Conservation (phyloP, 192 early-diverging fungal genomes). For the Chytriomyces sp. region DNA sequence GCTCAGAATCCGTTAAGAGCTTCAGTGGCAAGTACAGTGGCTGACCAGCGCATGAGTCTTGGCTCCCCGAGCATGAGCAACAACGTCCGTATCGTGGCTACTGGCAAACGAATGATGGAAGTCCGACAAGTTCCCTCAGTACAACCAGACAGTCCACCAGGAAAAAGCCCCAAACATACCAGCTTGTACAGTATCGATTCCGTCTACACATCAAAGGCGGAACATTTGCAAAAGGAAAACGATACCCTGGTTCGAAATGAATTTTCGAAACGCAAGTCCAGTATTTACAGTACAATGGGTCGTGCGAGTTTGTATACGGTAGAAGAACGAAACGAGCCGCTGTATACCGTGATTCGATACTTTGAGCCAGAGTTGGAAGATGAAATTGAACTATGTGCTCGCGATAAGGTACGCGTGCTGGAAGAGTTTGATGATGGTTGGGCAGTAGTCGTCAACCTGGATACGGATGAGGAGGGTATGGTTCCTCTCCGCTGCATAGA, state of each 20-base stretch:
- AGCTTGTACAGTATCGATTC: not conserved
- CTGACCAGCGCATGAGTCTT: not conserved
- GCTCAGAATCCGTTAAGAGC: not conserved
- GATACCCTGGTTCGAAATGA: not conserved
- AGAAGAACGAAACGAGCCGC: not conserved
- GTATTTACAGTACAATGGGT: conserved; percentile 1
- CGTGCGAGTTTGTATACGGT: not conserved
- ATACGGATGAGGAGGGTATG: conserved; percentile 70
- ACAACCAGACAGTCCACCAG: not conserved
- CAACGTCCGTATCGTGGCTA: not conserved
- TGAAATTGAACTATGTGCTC: conserved; percentile 72
- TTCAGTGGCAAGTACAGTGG: not conserved
- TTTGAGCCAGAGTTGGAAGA: conserved; percentile 60
- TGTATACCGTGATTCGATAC: not conserved
- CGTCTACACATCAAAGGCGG: no score
- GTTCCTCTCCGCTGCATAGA: conserved; percentile 81
- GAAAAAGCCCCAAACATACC: not conserved
- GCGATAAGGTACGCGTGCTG: conserved; percentile 74
- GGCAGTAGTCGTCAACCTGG: conserved; percentile 77
- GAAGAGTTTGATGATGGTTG: conserved; percentile 86
- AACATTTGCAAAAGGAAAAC: not conserved
- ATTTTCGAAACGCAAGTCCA: not conserved
- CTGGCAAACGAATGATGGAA: no score
- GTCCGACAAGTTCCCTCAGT: no score
- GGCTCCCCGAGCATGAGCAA: not conserved